Evolutionary conservation across 768 basidiomycete genomes (phyloP), one percentile per base, ranked within the genome.

Genomic region (Boletus vermiculosoides): DNA sequence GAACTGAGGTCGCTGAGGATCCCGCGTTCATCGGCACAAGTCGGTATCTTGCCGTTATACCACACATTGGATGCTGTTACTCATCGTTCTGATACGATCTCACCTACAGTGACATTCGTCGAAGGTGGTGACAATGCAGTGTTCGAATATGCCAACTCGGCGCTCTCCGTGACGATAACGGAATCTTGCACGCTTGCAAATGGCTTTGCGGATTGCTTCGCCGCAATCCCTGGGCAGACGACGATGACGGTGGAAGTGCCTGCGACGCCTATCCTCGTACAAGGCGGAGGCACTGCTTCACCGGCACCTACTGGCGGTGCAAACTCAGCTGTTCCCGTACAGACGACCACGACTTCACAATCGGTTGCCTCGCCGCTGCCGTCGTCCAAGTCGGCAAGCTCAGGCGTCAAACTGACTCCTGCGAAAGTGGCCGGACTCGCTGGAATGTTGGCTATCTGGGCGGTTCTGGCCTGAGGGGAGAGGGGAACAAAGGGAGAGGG

Each of bases 11-110:
- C 5, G n/a, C 36, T 3, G 66, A 71, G 33, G 66, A 72, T 7
- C 52, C 58, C 34, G 73, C 71, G 31, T 71, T 77, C 52, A 44
- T 63, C n/a, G 77, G 75, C n/a, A 77, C 78, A 45, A 77, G 74
- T 78, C 58, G 9, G 45, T 10, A 2, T 28, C 36, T 18, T 4
- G 34, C 15, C 7, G 34, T 36, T 15, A 34, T 34, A 15, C 34
- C 34, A 13, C 13, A 15, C 6, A 13, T 15, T 34, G 34, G 13
- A 34, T 7, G 22, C 23, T 16, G 42, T 20, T 2, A 12, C 25
- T n/a, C 44, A 10, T 23, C 25, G 4, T 28, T 28, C 28, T 30
- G 45, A 30, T 36, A 22, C 16, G 18, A 33, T 30, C 18, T 12
- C 16, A 18, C 41, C 25, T n/a, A 18, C 52, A 54, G 54, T 34